These are phyloP conservation scores for Pichia norvegensis DNA, from an alignment of 1,139 yeast genomes.

Conservation along the genomic window DNA sequence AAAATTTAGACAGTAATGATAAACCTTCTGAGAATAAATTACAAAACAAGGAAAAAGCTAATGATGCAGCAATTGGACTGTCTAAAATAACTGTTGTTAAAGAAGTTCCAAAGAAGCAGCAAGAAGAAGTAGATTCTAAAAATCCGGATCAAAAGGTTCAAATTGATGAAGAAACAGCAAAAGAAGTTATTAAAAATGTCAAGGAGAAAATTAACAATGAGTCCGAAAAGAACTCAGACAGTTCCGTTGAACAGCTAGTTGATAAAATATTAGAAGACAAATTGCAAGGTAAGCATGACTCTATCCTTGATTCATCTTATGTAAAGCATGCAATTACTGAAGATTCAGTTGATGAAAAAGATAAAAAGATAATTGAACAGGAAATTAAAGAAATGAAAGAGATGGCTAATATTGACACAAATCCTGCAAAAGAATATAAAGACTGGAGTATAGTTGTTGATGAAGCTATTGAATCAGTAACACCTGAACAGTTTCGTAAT, in stretches of 20 bases:
- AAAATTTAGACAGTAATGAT: too few species aligned
- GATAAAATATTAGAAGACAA: not conserved
- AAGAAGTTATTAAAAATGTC: not conserved
- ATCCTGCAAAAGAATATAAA: conserved; percentile 4
- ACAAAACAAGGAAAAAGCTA: not conserved
- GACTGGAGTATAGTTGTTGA: conserved; percentile 9
- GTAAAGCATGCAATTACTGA: not conserved
- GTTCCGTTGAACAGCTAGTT: not conserved
- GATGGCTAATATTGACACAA: not conserved
- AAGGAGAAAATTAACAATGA: not conserved
- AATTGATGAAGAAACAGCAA: not conserved
- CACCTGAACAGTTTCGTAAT: conserved; percentile 18
- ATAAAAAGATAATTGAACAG: conserved; percentile 1
- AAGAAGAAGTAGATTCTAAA: not conserved
- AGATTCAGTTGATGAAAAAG: not conserved
- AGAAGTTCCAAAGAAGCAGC: not conserved
- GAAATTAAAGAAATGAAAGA: conserved; percentile 3
- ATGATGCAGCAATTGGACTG: not conserved
- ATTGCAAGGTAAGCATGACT: not conserved
- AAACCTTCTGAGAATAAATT: not conserved
- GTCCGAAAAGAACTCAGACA: not conserved
- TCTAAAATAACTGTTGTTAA: not conserved
- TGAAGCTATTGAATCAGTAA: conserved; percentile 18
- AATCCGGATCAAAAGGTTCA: not conserved
- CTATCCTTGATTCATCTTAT: conserved; percentile 3